These are phyloP conservation scores for Populus deltoides DNA, from an alignment of 345 rosid species.

Conservation along the genomic window DNA sequence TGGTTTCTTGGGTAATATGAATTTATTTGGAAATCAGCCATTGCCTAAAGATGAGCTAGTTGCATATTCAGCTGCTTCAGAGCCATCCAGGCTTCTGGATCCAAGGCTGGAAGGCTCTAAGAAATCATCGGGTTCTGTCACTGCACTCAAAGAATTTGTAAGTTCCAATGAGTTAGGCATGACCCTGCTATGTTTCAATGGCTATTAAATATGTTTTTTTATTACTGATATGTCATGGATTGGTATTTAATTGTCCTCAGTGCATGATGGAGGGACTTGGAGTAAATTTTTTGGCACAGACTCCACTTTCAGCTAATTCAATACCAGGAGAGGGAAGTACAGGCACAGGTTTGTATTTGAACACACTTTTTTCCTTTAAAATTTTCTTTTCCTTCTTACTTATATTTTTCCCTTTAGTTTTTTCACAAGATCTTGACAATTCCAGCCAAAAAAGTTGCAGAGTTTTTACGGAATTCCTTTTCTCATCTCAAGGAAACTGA, in stretches of 20 bases:
- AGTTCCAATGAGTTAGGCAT: conserved; percentile 26
- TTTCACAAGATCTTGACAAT: neutral
- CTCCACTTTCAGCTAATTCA: conserved; percentile 51
- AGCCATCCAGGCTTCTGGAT: conserved; percentile 58
- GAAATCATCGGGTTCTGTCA: conserved; percentile 54
- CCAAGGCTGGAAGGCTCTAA: conserved; percentile 65
- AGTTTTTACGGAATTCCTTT: neutral
- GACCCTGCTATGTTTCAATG: neutral
- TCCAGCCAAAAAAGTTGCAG: neutral
- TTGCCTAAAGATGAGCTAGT: conserved; percentile 51
- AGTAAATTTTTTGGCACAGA: conserved; percentile 55
- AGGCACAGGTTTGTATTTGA: conserved; percentile 66
- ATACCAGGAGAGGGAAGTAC: conserved; percentile 68
- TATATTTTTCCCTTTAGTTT: neutral
- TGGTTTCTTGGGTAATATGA: conserved; percentile 48
- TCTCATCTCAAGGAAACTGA: neutral
- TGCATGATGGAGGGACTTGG: conserved; percentile 78
- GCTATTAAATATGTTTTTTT: conserved; percentile 4
- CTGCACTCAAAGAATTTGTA: conserved; percentile 86
- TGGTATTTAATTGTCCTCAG: conserved; percentile 40
- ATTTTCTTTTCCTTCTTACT: neutral
- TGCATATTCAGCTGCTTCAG: conserved; percentile 46
- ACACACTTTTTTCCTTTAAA: neutral
- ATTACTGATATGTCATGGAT: neutral
- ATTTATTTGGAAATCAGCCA: conserved; percentile 46